A percentile compares a stretch with the other conserved stretches of the same genome.
These are phyloP conservation scores for Guillardia theta DNA, from an alignment of 78 protist genomes.

Conservation along the genomic window DNA sequence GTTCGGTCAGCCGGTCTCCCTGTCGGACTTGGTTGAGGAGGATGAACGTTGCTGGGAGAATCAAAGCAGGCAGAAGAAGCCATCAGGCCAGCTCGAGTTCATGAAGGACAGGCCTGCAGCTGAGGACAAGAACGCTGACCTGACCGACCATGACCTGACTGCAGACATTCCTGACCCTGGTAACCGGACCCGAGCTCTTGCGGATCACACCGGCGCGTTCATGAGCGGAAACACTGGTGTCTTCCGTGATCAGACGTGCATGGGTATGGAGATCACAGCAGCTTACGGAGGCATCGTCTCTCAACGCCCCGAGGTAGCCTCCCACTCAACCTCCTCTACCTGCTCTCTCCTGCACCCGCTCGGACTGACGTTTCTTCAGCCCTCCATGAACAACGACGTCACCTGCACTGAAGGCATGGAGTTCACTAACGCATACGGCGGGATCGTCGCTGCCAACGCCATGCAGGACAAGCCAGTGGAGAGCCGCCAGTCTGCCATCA, in stretches of 20 bases:
- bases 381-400: too few species aligned
- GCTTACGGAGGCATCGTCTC: background rate
- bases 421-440: background rate
- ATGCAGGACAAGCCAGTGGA: background rate
- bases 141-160: slow-evolving; percentile 23
- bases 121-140: background rate
- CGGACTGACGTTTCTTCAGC: too few species aligned
- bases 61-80: too few species aligned
- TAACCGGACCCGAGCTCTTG: background rate
- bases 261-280: background rate
- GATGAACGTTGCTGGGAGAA: background rate
- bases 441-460: background rate
- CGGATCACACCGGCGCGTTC: background rate
- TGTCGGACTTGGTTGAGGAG: background rate
- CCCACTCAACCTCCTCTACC: too few species aligned
- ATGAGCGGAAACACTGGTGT: too few species aligned
- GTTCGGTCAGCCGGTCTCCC: background rate
- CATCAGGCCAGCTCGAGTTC: too few species aligned
- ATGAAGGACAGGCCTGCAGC: background rate
- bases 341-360: too few species aligned
- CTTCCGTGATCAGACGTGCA: background rate
- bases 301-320: too few species aligned
- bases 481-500: background rate
- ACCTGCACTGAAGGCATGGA: background rate
- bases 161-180: background rate